Conservation (phyloP, 495 filamentous ascomycete species). For the Cercophora samala region DNA sequence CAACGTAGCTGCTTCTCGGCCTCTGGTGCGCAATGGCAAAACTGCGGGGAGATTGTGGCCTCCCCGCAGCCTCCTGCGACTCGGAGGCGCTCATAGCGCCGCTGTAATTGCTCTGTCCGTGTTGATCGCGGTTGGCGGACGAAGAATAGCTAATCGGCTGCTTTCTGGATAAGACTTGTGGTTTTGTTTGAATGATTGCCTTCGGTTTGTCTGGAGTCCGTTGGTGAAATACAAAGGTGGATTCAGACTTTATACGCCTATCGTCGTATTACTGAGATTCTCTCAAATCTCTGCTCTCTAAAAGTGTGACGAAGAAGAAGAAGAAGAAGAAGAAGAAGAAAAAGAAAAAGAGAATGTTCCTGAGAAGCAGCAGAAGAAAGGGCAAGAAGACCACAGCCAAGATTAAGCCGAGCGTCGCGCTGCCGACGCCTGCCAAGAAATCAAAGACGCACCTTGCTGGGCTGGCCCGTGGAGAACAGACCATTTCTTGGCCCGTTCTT, state of each 20-base stretch:
- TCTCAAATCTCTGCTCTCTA: background rate
- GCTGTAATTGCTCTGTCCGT: background rate
- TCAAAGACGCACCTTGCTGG: background rate
- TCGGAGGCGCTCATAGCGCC: conserved; percentile 30
- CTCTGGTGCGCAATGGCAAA: conserved; percentile 47
- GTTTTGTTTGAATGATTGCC: background rate
- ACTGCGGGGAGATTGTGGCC: conserved; percentile 38
- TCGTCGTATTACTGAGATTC: background rate
- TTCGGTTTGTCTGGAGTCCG: background rate
- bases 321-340: background rate
- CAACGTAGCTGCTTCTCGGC: conserved; percentile 59
- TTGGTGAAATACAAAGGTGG: background rate
- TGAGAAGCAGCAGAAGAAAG: conserved; percentile 1
- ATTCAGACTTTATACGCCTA: background rate
- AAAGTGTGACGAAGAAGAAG: background rate
- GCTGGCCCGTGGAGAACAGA: background rate
- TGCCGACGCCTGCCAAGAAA: background rate
- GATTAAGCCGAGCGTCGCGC: background rate
- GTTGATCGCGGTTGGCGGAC: background rate
- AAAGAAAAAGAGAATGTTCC: background rate
- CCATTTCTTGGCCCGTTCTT: background rate
- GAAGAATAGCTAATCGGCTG: background rate
- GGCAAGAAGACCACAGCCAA: background rate
- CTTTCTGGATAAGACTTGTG: background rate
- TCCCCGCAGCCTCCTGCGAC: conserved; percentile 14